Base-by-base conservation (phyloP, 2,329 filamentous ascomycete genomes). In the Ceratocystis ficicola region DNA sequence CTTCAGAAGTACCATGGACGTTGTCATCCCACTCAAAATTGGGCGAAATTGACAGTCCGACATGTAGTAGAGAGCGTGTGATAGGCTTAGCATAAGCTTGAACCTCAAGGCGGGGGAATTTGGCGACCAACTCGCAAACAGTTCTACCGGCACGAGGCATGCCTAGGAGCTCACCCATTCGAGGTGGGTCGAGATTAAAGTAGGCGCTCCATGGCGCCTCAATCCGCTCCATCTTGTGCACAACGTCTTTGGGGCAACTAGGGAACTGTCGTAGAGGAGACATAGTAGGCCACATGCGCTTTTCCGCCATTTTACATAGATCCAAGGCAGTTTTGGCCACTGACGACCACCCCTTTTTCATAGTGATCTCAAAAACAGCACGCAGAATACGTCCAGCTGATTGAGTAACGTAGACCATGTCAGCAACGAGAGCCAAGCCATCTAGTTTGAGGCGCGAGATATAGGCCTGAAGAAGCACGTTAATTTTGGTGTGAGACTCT, bases 231-330 rank as follows among this genome's bases (percentile, higher is more conserved):
- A 92, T 88, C 76, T 97, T 97, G 70, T 90, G 86, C 62, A 97
- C 79, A 64, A 97, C 89, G 67, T 97, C 93, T 50, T 85, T 81
- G 2, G 92, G 86, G 72, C 91, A 96, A 48, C 79, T 78, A 2
- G 88, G 84, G 73, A 99, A 99, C 72, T 99, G 94, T 65, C 94
- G 85, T 41, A 99, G 80, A 10, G 95, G 94, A 46, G 90, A 90
- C 94, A 97, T 99, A 5, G 93, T 97, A 15, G 93, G 92, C 94
- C 94, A 99, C 95, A 99, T 99, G 62, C 95, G 84, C 80, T 96
- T 96, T 79, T 99, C 94, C 0, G 93, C 94, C 90, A 96, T 97
- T 78, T 99, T 99, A 78, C 95, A 99, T 64, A 99, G 82, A 71
- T 96, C 90, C 52, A 99, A 80, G 0, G 94, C 92, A 69, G 88